phyloP scores from a whole-genome alignment of 2,329 filamentous ascomycete species.

The Trichophyton schoenleinii region DNA sequence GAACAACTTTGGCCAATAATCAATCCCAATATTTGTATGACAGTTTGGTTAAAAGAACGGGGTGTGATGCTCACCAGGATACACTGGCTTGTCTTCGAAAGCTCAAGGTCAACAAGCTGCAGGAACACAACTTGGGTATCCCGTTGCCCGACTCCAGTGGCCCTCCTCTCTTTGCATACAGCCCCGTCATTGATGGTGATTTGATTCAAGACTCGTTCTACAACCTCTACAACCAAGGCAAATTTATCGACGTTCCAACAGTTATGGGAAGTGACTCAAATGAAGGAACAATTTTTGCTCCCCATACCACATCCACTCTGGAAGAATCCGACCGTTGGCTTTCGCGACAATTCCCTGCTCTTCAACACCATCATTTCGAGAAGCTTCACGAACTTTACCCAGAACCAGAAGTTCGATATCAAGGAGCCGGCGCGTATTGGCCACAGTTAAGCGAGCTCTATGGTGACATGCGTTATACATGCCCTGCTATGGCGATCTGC shows the following conservation, averaged over 20 bases:
- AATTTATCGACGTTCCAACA: constrained; percentile 41
- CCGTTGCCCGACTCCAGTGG: constrained; percentile 34
- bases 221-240: constrained; percentile 36
- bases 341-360: constrained; percentile 44
- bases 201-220: constrained; percentile 42
- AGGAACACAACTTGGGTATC: constrained; percentile 34
- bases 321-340: constrained; percentile 44
- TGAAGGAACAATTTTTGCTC: constrained; percentile 52
- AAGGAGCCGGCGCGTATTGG: constrained; percentile 38
- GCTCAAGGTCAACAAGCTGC: constrained; percentile 33
- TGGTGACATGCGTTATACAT: constrained; percentile 54
- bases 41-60: constrained; percentile 38
- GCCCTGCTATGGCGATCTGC: constrained; percentile 47
- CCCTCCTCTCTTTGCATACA: constrained; percentile 40
- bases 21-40: constrained; percentile 43
- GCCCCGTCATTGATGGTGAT: constrained; percentile 39
- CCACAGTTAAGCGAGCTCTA: constrained; percentile 46
- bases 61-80: constrained; percentile 26
- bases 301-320: constrained; percentile 36
- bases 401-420: constrained; percentile 37
- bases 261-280: constrained; percentile 51
- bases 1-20: constrained; percentile 34
- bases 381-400: constrained; percentile 47
- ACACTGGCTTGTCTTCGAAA: constrained; percentile 40
- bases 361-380: constrained; percentile 38